phyloP scores from a whole-genome alignment of 108 stramenopile species.

The Pseudonitzschia pungens region DNA sequence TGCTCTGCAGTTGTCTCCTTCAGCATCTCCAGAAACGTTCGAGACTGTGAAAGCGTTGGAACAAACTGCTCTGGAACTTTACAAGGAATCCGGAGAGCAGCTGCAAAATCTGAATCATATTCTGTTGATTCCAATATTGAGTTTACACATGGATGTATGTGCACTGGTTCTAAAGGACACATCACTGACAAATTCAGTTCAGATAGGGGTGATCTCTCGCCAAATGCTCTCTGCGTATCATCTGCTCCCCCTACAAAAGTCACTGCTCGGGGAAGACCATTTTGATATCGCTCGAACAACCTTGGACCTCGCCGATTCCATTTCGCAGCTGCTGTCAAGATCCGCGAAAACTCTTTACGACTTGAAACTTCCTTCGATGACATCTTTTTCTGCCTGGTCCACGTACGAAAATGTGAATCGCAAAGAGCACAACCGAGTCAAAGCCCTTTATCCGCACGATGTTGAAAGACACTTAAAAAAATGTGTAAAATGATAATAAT shows the following conservation, averaged over 20 bases:
- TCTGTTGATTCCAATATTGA: constrained; percentile 57
- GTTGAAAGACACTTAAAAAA: constrained; percentile 18
- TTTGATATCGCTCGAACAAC: constrained; percentile 46
- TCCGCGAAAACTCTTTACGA: constrained; percentile 49
- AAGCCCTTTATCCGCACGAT: constrained; percentile 64
- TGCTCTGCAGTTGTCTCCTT: constrained; percentile 2
- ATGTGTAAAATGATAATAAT: background rate
- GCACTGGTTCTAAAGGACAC: constrained; percentile 39
- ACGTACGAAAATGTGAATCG: constrained; percentile 48
- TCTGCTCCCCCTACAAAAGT: constrained; percentile 33
- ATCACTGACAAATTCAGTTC: constrained; percentile 12
- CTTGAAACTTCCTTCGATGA: constrained; percentile 35
- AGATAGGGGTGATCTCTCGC: constrained; percentile 48
- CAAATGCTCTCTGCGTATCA: constrained; percentile 40
- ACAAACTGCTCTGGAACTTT: constrained; percentile 56
- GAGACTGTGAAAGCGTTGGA: constrained; percentile 63
- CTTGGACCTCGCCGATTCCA: constrained; percentile 42
- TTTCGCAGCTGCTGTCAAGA: constrained; percentile 59
- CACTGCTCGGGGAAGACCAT: constrained; percentile 39
- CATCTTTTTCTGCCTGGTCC: constrained; percentile 51
- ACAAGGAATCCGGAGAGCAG: constrained; percentile 43
- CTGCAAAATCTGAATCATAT: constrained; percentile 59
- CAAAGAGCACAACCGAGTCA: constrained; percentile 64
- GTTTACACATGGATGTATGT: constrained; percentile 61
- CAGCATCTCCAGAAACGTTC: background rate